phyloP scores from a whole-genome alignment of 805 yeast species.

The Gaillardinia entomophila region DNA sequence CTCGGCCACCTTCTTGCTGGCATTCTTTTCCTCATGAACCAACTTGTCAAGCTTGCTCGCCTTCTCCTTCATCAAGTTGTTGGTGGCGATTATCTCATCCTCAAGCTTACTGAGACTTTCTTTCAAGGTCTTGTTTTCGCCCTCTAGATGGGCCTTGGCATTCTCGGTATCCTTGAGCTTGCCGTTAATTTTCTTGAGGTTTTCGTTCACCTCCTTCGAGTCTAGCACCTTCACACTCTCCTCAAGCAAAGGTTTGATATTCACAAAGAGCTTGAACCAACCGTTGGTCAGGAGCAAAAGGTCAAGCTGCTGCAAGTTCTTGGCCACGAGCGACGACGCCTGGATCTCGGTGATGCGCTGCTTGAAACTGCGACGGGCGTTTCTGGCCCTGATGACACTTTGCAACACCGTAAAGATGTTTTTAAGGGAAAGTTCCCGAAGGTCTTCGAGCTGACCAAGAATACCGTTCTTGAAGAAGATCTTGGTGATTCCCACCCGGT shows the following conservation, averaged over 20 bases:
- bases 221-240: slow-evolving; percentile 58
- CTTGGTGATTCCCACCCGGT: slow-evolving; percentile 66
- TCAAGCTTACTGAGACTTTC: slow-evolving; percentile 28
- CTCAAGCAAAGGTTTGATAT: slow-evolving; percentile 68
- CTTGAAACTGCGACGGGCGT: slow-evolving; percentile 45
- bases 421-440: slow-evolving; percentile 61
- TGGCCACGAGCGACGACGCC: slow-evolving; percentile 64
- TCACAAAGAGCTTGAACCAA: slow-evolving; percentile 74
- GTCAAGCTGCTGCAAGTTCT: slow-evolving; percentile 51
- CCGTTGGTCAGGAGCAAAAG: slow-evolving; percentile 45
- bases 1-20: slow-evolving; percentile 21
- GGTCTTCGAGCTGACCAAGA: slow-evolving; percentile 69
- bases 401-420: slow-evolving; percentile 56
- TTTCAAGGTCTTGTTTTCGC: slow-evolving; percentile 35
- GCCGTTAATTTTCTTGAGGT: slow-evolving; percentile 46
- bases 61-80: slow-evolving; percentile 36
- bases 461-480: slow-evolving; percentile 75
- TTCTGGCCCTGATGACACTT: slow-evolving; percentile 58
- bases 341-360: slow-evolving; percentile 52
- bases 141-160: slow-evolving; percentile 20
- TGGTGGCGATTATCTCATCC: slow-evolving; percentile 23
- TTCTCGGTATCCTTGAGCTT: slow-evolving; percentile 34
- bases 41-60: slow-evolving; percentile 41
- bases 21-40: slow-evolving; percentile 32
- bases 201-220: slow-evolving; percentile 50